phyloP scores from a whole-genome alignment of 2,329 filamentous ascomycete species.

The Didymella pinodella region DNA sequence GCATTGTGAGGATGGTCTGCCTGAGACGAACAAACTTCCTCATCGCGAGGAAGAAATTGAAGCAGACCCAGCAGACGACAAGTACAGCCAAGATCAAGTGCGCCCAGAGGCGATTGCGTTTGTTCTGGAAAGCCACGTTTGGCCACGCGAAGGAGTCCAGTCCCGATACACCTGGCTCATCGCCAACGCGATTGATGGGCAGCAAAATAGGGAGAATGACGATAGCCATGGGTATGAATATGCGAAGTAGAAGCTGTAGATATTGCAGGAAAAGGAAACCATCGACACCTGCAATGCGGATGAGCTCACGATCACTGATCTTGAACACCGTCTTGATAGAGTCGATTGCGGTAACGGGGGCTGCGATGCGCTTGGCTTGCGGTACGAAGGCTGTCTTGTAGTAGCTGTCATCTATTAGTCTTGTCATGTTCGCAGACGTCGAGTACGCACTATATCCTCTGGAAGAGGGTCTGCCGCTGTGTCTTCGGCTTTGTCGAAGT shows the following conservation, averaged over 20 bases:
- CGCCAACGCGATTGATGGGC: slow-evolving; percentile 80
- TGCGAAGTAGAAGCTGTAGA: slow-evolving; percentile 82
- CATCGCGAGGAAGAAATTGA: slow-evolving; percentile 85
- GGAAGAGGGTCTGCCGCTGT: slow-evolving; percentile 47
- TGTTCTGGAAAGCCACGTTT: slow-evolving; percentile 71
- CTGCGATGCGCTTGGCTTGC: slow-evolving; percentile 45
- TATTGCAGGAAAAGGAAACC: slow-evolving; percentile 98
- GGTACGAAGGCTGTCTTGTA: slow-evolving; percentile 51
- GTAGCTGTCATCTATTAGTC: slow-evolving; percentile 42
- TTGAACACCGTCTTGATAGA: slow-evolving; percentile 63
- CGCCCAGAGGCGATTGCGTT: slow-evolving; percentile 79
- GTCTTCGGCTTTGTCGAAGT: slow-evolving; percentile 27
- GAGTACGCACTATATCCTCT: slow-evolving; percentile 48
- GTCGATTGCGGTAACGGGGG: slow-evolving; percentile 47
- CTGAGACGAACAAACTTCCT: slow-evolving; percentile 89
- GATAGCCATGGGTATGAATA: slow-evolving; percentile 83
- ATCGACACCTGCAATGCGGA: slow-evolving; percentile 94
- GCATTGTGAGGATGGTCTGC: slow-evolving; percentile 92
- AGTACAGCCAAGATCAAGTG: slow-evolving; percentile 81
- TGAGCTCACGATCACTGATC: slow-evolving; percentile 80
- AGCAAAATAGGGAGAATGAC: slow-evolving; percentile 85
- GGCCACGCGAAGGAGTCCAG: slow-evolving; percentile 87
- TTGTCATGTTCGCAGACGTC: background rate
- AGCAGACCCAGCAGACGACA: slow-evolving; percentile 84
- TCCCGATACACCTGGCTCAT: slow-evolving; percentile 60